Percentiles rank a stretch among this genome's conserved stretches.
These are phyloP conservation scores for Trichoderma sp. DNA, from an alignment of 2,329 filamentous ascomycete species.

Conservation along the genomic window DNA sequence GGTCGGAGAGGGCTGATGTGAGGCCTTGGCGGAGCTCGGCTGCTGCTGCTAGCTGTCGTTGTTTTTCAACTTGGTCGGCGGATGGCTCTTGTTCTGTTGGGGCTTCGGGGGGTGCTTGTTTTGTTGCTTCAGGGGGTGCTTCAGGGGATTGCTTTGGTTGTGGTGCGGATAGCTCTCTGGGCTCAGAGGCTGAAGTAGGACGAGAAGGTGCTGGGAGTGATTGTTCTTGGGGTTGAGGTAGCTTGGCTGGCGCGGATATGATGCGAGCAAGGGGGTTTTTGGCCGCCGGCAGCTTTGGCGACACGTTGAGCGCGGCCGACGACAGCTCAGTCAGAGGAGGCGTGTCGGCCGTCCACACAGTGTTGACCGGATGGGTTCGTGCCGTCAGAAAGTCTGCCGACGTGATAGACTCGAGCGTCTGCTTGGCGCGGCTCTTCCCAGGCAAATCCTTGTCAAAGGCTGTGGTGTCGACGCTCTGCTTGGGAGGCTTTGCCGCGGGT, in stretches of 20 bases:
- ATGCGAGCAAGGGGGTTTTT: conserved; percentile 29
- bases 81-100: conserved; percentile 16
- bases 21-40: conserved; percentile 36
- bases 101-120: neutral
- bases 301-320: conserved; percentile 42
- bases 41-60: conserved; percentile 29
- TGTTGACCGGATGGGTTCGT: conserved; percentile 36
- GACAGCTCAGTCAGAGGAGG: conserved; percentile 42
- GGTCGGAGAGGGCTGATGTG: conserved; percentile 41
- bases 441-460: conserved; percentile 38
- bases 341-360: conserved; percentile 25
- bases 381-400: conserved; percentile 43
- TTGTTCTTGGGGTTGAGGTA: conserved; percentile 15
- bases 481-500: conserved; percentile 16
- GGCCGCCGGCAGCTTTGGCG: conserved; percentile 31
- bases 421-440: conserved; percentile 23
- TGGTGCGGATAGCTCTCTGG: neutral
- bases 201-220: neutral
- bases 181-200: conserved; percentile 9
- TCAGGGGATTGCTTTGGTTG: neutral
- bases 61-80: conserved; percentile 23
- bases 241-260: conserved; percentile 40
- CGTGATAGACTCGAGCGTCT: conserved; percentile 27
- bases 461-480: conserved; percentile 37
- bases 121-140: neutral